A percentile compares a stretch with the other conserved stretches of the same genome.
These are phyloP conservation scores for Lunularia cruciata DNA, from an alignment of 225 moss, liverwort and hornwort genomes.

Conservation along the genomic window DNA sequence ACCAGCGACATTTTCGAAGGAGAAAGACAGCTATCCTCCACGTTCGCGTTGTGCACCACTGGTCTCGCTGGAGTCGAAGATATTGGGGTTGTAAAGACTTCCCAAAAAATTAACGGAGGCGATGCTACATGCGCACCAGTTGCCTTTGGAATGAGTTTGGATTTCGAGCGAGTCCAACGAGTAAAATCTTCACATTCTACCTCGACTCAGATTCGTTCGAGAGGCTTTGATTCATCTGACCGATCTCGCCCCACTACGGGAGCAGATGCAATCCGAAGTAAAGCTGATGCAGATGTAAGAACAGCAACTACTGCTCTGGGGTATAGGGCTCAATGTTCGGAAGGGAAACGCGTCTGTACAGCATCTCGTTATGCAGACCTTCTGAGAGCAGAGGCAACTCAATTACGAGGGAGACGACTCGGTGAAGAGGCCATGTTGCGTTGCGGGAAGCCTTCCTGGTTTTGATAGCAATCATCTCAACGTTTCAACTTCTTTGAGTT, in stretches of 20 bases:
- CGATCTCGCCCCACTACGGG: background rate
- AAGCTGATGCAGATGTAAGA: background rate
- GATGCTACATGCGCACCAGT: slow-evolving; percentile 9
- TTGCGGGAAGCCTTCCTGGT: slow-evolving; percentile 27
- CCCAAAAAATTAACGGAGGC: background rate
- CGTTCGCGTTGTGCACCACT: slow-evolving; percentile 3
- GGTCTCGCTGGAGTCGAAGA: background rate
- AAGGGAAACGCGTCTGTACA: slow-evolving; percentile 37
- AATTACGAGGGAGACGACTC: slow-evolving; percentile 54
- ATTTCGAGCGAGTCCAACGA: slow-evolving; percentile 28
- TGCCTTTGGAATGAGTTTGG: slow-evolving; percentile 32
- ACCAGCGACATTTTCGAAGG: background rate
- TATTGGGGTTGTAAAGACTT: background rate
- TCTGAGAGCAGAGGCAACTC: slow-evolving; percentile 54
- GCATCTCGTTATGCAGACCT: slow-evolving; percentile 59
- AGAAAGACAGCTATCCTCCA: background rate
- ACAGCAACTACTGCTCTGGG: slow-evolving; percentile 8
- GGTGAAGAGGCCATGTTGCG: slow-evolving; percentile 35
- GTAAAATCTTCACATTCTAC: background rate
- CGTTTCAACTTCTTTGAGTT: too few species aligned
- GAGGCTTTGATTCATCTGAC: background rate
- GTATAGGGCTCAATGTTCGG: background rate
- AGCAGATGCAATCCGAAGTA: background rate
- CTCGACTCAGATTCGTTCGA: background rate
- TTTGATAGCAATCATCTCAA: too few species aligned